Evolutionary conservation across 2,329 filamentous ascomycete genomes (phyloP), one percentile per base, ranked within the genome.

Genomic region (Pseudogymnoascus sp.): DNA sequence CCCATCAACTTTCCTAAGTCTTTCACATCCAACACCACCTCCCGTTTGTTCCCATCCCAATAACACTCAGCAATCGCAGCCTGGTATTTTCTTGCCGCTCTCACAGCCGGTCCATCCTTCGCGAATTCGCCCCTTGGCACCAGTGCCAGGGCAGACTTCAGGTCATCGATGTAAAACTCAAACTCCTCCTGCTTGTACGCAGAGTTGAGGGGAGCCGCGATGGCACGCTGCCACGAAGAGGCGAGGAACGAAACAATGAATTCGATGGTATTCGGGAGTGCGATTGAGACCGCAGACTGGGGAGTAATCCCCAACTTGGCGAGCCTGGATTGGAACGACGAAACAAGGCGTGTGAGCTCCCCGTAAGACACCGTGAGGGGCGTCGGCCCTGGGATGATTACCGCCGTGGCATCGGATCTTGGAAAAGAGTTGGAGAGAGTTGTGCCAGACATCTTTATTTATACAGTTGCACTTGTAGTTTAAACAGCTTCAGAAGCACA

Each of bases 131-230:
- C 90, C 68, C 80, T 81, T 11, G 91, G 90, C 8, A 96, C 88
- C 37, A 96, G 80, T 33, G 91, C 84, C 64, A 96, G 79, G 35
- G 87, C 87, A 4, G 91, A 93, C 72, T 87, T 90, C 69, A 96
- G 81, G 73, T 96, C 91, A 67, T 92, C 88, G 71, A 96, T 93
- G 76, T 95, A 96, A 76, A 96, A 96, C 74, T 95, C 91, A 74
- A 93, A 95, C 75, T 96, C 91, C 64, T 87, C 87, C 76, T 95
- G 90, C 78, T 93, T 96, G 80, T 96, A 96, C 50, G 87, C 88
- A 42, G 91, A 86, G 75, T 96, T 96, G 68, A 96, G 79, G n/a
- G 91, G 91, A 2, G 91, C 91, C 6, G 91, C 91, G 69, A 95
- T 88, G 31, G 81, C 89, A 70, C 91, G 84, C 78, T 95, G 91